Percentiles rank a stretch among this genome's conserved stretches.
phyloP scores from a whole-genome alignment of 768 basidiomycete species.

The Royoungia palumana region DNA sequence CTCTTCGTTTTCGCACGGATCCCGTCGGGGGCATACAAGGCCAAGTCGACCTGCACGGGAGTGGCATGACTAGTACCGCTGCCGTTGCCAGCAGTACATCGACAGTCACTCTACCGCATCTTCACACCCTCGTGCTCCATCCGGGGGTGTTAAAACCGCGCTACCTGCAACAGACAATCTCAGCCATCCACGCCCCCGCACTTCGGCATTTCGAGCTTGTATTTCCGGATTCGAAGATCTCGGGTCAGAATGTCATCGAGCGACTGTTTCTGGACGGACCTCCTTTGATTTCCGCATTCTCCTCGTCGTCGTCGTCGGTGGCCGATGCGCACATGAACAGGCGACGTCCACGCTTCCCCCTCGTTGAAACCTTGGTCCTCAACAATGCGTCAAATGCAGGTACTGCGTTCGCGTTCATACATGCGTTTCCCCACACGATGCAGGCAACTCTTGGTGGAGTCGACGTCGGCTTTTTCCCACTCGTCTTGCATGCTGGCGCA shows the following conservation, averaged over 20 bases:
- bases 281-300: neutral
- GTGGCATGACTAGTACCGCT: neutral
- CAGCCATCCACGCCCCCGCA: constrained; percentile 26
- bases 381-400: constrained; percentile 24
- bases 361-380: constrained; percentile 25
- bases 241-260: constrained; percentile 26
- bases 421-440: constrained; percentile 23
- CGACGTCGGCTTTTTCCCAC: constrained; percentile 25
- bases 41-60: constrained; percentile 1
- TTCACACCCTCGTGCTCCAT: constrained; percentile 30
- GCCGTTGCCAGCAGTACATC: neutral
- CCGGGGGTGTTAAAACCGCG: constrained; percentile 31
- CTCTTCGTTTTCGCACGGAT: constrained; percentile 23
- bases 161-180: constrained; percentile 29
- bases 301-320: neutral
- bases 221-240: constrained; percentile 29
- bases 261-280: constrained; percentile 20
- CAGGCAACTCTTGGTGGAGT: constrained; percentile 24
- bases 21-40: constrained; percentile 7
- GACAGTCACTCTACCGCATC: constrained; percentile 22
- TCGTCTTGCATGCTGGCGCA: constrained; percentile 10
- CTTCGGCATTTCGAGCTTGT: constrained; percentile 33
- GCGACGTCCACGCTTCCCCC: constrained; percentile 25
- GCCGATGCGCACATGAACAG: constrained; percentile 1
- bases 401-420: constrained; percentile 24